Percentiles rank a stretch among this genome's conserved stretches.
phyloP scores from a whole-genome alignment of 2,329 filamentous ascomycete genomes.

The Chaetomiaceae sp. region DNA sequence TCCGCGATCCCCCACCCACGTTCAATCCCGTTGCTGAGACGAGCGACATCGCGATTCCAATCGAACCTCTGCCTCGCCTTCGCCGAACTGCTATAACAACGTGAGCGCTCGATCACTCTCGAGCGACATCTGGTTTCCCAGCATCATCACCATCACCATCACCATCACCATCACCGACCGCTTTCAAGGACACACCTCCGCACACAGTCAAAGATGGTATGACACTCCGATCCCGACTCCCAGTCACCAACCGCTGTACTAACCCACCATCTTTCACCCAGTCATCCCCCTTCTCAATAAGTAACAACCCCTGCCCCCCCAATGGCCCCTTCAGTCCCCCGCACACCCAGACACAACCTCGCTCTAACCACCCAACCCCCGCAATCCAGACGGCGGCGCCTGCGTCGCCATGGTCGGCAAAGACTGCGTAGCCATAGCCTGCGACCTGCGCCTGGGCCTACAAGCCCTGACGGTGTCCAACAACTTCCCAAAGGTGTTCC shows the following conservation, averaged over 20 bases:
- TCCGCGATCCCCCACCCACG: background rate
- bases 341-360: background rate
- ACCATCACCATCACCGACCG: conserved; percentile 7
- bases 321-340: conserved; percentile 11
- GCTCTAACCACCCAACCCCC: conserved; percentile 1
- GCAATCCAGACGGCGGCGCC: conserved; percentile 69
- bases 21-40: background rate
- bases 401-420: conserved; percentile 99
- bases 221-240: conserved; percentile 16
- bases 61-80: background rate
- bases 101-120: background rate
- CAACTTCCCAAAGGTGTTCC: conserved; percentile 99
- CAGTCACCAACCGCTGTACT: conserved; percentile 26
- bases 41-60: background rate
- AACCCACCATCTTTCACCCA: conserved; percentile 39
- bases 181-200: conserved; percentile 9
- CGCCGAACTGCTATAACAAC: background rate
- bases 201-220: conserved; percentile 33
- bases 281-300: conserved; percentile 94
- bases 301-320: conserved; percentile 47
- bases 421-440: conserved; percentile 98
- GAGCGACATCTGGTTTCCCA: background rate
- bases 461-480: conserved; percentile 97
- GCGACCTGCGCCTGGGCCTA: conserved; percentile 94
- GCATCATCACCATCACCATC: conserved; percentile 8